phyloP scores from a whole-genome alignment of 192 early-diverging fungal genomes.

The Paraglomus occultum region DNA sequence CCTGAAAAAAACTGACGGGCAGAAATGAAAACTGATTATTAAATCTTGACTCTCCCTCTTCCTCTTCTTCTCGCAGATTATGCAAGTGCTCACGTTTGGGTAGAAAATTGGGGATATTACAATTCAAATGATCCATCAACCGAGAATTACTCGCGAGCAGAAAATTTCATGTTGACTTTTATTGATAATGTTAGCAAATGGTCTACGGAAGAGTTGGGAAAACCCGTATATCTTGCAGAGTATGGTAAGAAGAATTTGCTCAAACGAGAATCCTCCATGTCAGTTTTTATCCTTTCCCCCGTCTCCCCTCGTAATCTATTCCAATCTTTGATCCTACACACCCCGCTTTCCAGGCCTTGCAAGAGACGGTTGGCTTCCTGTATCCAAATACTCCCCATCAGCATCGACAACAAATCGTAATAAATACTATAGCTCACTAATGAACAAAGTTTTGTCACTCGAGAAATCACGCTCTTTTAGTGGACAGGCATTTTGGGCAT shows the following conservation, averaged over 20 bases:
- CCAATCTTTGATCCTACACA: too few species aligned
- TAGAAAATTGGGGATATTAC: slow-evolving; percentile 58
- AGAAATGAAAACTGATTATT: not conserved
- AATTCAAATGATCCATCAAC: slow-evolving; percentile 44
- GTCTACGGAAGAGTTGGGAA: slow-evolving; percentile 41
- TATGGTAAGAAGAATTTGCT: slow-evolving; percentile 47
- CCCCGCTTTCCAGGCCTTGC: slow-evolving; percentile 28
- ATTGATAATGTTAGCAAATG: slow-evolving; percentile 46
- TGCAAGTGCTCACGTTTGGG: slow-evolving; percentile 36
- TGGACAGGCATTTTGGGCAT: slow-evolving; percentile 69
- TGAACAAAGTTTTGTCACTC: slow-evolving; percentile 35
- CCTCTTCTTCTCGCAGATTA: slow-evolving; percentile 7
- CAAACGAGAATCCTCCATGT: not conserved
- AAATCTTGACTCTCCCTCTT: slow-evolving; percentile 14
- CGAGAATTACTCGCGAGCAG: slow-evolving; percentile 37
- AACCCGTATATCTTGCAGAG: slow-evolving; percentile 58
- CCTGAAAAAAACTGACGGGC: slow-evolving; percentile 28
- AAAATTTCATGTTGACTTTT: slow-evolving; percentile 42
- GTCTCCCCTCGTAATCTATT: too few species aligned
- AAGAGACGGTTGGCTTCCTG: slow-evolving; percentile 42
- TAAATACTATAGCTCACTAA: slow-evolving; percentile 49
- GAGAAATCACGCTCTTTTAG: slow-evolving; percentile 33
- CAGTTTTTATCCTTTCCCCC: too few species aligned
- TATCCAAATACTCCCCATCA: slow-evolving; percentile 44
- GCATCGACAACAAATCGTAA: slow-evolving; percentile 53